Conservation (phyloP, 257 asterid species). For the Jaltomata sinuosa region DNA sequence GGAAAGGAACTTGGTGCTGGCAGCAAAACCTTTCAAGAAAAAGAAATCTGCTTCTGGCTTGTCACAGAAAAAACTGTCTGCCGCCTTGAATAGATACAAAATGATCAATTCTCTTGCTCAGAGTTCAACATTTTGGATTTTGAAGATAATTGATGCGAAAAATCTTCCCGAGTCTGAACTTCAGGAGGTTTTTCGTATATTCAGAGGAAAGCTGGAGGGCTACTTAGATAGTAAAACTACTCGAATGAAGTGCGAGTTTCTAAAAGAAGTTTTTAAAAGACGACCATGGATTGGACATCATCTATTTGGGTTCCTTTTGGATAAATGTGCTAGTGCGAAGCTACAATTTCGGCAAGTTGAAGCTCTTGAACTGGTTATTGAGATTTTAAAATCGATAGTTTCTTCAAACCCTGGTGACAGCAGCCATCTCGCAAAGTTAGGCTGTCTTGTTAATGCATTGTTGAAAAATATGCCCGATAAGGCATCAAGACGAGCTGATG, state of each 20-base stretch:
- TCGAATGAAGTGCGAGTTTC: constrained; percentile 68
- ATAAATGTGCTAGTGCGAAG: constrained; percentile 64
- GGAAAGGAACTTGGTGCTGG: constrained; percentile 71
- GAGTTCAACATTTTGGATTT: constrained; percentile 74
- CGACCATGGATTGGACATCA: constrained; percentile 70
- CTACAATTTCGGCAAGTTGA: constrained; percentile 73
- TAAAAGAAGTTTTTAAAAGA: constrained; percentile 65
- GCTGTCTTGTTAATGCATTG: constrained; percentile 41
- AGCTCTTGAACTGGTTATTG: constrained; percentile 67
- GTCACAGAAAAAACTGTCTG: constrained; percentile 74
- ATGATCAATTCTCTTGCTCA: constrained; percentile 79
- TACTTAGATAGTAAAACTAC: constrained; percentile 85
- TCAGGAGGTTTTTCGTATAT: constrained; percentile 37
- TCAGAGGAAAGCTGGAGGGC: constrained; percentile 37
- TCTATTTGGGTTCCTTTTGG: constrained; percentile 61
- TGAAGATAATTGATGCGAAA: constrained; percentile 67
- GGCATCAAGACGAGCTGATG: constrained; percentile 72
- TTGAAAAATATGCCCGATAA: constrained; percentile 77
- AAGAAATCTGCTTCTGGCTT: constrained; percentile 55
- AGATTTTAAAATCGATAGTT: constrained; percentile 41
- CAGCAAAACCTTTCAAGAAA: constrained; percentile 83
- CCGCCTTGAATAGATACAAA: constrained; percentile 59
- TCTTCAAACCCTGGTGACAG: constrained; percentile 22
- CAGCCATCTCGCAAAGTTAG: constrained; percentile 31
- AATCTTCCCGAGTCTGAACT: constrained; percentile 49